Evolutionary conservation across 768 basidiomycete genomes (phyloP), one percentile per base, ranked within the genome.

Genomic region (Kwoniella sp.): DNA sequence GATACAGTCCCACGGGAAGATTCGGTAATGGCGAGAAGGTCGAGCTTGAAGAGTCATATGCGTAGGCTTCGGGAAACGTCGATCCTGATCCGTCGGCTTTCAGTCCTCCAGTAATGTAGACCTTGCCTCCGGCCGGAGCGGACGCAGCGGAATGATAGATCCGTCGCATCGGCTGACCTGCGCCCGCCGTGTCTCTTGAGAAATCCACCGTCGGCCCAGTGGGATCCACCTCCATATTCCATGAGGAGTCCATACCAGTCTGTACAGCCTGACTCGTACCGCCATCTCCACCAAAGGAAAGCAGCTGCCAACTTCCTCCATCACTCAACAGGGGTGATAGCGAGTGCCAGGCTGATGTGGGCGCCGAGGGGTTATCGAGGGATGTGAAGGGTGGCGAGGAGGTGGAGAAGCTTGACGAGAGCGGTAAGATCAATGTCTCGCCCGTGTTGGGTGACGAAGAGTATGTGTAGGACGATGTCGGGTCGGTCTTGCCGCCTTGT

Each of bases 401-500:
- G n/a, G 83, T 73, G 48, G 83, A 67, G 73, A 92, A 94, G 1
- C 85, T 74, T 8, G 80, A 73, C 22, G 52, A 40, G 17, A 77
- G 69, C 1, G 70, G 63, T 9, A 77, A 85, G 30, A 82, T 83
- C 25, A 93, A 82, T 21, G 91, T 75, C 68, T 92, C 89, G 77
- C 87, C 85, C 65, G 81, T 85, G 69, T 86, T 87, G 60, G 88
- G 88, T 25, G 91, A 91, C 21, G 87, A 85, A 30, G 84, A 84
- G 79, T 94, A 95, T 2, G 87, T 85, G 74, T 83, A 90, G 17
- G 83, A 74, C 76, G 88, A 88, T 78, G 79, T 85, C 33, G 83
- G 82, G 79, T 92, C 90, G 44, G 87, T 88, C 76, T 90, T 87
- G 52, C 92, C 92, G 37, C 92, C 92, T 63, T 90, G 87, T 46